Conservation (phyloP, 352 stramenopile genomes). For the Phytophthora uliginosa region DNA sequence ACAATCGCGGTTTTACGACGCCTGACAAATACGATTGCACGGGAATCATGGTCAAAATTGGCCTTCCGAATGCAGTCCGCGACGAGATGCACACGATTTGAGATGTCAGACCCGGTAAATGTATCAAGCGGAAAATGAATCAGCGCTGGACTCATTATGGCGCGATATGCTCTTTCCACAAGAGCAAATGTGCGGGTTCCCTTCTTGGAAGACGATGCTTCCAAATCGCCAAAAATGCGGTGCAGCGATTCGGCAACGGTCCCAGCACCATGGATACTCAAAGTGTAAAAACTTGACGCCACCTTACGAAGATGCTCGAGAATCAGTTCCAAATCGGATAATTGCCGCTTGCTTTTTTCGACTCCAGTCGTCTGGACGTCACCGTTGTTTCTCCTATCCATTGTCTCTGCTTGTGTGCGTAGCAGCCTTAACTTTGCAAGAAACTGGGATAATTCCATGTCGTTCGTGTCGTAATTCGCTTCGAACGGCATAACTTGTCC, state of each 20-base stretch:
- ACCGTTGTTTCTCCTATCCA: constrained; percentile 11
- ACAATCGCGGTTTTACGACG: constrained; percentile 74
- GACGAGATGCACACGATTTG: constrained; percentile 64
- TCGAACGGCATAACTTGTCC: constrained; percentile 53
- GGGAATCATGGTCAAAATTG: constrained; percentile 64
- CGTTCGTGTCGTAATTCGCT: constrained; percentile 59
- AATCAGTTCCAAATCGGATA: constrained; percentile 54
- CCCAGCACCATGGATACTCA: constrained; percentile 59
- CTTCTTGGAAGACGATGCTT: constrained; percentile 27
- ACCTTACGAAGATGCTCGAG: constrained; percentile 56
- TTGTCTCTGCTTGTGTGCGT: constrained; percentile 27
- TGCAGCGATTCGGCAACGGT: constrained; percentile 46
- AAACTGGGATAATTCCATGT: constrained; percentile 65
- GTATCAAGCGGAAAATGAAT: constrained; percentile 36
- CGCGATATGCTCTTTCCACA: constrained; percentile 36
- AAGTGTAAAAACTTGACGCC: constrained; percentile 57
- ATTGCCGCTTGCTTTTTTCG: constrained; percentile 26
- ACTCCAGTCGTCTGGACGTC: constrained; percentile 19
- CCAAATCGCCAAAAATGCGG: constrained; percentile 47
- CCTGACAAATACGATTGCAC: constrained; percentile 84
- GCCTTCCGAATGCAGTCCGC: constrained; percentile 53
- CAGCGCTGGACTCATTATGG: constrained; percentile 45
- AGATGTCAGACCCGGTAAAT: constrained; percentile 49
- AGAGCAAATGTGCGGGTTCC: constrained; percentile 42
- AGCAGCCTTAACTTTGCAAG: constrained; percentile 52